Conservation (phyloP, 2,329 filamentous ascomycete genomes). For the Alternaria novae-zelandiae region DNA sequence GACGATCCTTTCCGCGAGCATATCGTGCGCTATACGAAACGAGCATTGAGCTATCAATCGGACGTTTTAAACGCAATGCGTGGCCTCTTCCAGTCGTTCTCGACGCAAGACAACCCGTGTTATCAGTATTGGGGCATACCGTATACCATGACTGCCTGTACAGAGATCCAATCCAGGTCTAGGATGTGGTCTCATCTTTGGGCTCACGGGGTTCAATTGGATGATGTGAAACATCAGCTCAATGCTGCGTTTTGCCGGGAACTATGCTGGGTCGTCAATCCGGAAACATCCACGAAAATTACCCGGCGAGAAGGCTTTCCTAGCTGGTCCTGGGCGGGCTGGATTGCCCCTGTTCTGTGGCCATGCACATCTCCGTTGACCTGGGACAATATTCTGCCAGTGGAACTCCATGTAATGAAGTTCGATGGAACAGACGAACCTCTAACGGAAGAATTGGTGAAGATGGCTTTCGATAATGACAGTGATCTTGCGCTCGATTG, state of each 20-base stretch:
- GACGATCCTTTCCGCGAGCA: background rate
- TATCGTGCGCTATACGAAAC: background rate
- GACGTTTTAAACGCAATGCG: background rate
- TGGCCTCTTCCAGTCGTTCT: background rate
- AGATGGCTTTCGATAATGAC: background rate
- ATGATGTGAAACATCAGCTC: background rate
- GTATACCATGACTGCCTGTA: background rate
- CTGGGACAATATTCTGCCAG: background rate
- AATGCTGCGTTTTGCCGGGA: background rate
- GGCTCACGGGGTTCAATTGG: background rate
- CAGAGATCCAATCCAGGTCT: background rate
- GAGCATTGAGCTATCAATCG: background rate
- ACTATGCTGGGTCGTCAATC: background rate
- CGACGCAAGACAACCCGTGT: background rate
- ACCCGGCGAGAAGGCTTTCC: background rate
- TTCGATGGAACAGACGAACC: background rate
- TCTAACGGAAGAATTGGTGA: background rate
- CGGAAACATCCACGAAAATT: background rate
- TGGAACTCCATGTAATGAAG: background rate
- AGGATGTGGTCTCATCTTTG: background rate
- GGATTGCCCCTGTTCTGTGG: background rate
- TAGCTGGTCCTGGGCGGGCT: slow-evolving; percentile 5
- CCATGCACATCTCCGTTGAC: background rate
- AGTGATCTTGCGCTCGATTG: background rate
- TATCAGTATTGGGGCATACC: background rate